Base-by-base conservation (phyloP, 108 stramenopile genomes). In the Pelagomonas calceolata region DNA sequence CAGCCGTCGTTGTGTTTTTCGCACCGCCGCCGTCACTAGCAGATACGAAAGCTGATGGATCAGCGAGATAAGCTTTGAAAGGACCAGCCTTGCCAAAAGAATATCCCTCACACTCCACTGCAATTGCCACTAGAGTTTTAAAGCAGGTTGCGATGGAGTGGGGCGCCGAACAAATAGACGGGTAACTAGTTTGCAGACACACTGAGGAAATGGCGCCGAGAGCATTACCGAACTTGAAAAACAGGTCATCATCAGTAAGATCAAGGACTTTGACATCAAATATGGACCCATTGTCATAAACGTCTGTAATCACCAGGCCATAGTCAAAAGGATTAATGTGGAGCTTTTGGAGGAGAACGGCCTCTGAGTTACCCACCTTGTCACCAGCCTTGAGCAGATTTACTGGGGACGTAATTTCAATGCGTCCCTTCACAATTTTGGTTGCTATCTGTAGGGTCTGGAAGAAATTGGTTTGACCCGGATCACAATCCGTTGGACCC, bases 401-500 rank as follows among this genome's bases (percentile, higher is more conserved):
- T 31, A 95, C 92, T 75, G 92, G 91, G 78, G 88, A 90, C 66
- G 92, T 92, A 85, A 99, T 99, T 86, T 99, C 98, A 84, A 99
- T 99, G 80, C 90, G 92, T 66, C 92, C 92, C 67, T 80, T 84
- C 73, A 90, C 85, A 89, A 92, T 99, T 91, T 99, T 99, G 84
- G 98, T 99, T 70, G 95, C 89, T 79, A 99, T 96, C 78, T 97
- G 93, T 66, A 97, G 86, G 74, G 95, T 95, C 76, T 99, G 98
- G 94, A 99, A 99, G 79, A 97, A 99, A 36, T 94, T 90, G 68
- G 98, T 99, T 83, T 99, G 96, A 76, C 96, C 98, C 63, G 98
- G 98, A 91, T 98, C 98, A 79, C 96, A 97, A 68, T 96, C 98
- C 71, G 98, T 99, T 45, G 92, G 92, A 34, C 98, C 98, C 73